These are phyloP conservation scores for Hyphopichia pseudoburtonii DNA, from an alignment of 1,139 yeast genomes.

Conservation along the genomic window DNA sequence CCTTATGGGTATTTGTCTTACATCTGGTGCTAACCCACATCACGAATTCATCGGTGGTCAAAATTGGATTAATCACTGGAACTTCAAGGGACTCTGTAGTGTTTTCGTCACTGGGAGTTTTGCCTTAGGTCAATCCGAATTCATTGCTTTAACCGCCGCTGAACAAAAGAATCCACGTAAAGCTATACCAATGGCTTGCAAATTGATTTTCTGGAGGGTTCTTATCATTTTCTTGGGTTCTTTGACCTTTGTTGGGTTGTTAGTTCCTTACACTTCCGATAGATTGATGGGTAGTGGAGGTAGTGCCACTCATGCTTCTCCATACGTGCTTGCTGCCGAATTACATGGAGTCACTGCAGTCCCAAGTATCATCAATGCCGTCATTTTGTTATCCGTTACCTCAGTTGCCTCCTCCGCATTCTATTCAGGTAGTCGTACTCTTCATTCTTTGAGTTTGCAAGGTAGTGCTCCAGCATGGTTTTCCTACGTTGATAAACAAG, in stretches of 20 bases:
- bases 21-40: slow-evolving; percentile 39
- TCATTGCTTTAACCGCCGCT: slow-evolving; percentile 41
- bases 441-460: slow-evolving; percentile 45
- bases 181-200: slow-evolving; percentile 43
- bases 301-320: slow-evolving; percentile 40
- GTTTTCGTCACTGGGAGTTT: slow-evolving; percentile 42
- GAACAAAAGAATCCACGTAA: slow-evolving; percentile 42
- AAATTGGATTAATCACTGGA: slow-evolving; percentile 42
- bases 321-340: slow-evolving; percentile 46
- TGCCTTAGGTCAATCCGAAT: slow-evolving; percentile 42
- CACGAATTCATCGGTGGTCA: slow-evolving; percentile 45
- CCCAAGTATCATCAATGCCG: slow-evolving; percentile 44
- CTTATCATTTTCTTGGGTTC: slow-evolving; percentile 42
- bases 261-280: slow-evolving; percentile 41
- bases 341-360: slow-evolving; percentile 39
- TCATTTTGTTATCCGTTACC: slow-evolving; percentile 44
- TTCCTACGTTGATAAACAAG: slow-evolving; percentile 41
- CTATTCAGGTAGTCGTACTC: slow-evolving; percentile 45
- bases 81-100: slow-evolving; percentile 40
- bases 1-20: slow-evolving; percentile 39
- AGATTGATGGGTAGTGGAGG: slow-evolving; percentile 41
- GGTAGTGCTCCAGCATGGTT: slow-evolving; percentile 44
- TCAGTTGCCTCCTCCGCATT: slow-evolving; percentile 47
- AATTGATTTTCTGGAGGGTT: slow-evolving; percentile 41
- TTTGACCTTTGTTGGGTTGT: slow-evolving; percentile 40